These are phyloP conservation scores for Aspergillus taichungensis DNA, from an alignment of 495 filamentous ascomycete species.

Conservation along the genomic window DNA sequence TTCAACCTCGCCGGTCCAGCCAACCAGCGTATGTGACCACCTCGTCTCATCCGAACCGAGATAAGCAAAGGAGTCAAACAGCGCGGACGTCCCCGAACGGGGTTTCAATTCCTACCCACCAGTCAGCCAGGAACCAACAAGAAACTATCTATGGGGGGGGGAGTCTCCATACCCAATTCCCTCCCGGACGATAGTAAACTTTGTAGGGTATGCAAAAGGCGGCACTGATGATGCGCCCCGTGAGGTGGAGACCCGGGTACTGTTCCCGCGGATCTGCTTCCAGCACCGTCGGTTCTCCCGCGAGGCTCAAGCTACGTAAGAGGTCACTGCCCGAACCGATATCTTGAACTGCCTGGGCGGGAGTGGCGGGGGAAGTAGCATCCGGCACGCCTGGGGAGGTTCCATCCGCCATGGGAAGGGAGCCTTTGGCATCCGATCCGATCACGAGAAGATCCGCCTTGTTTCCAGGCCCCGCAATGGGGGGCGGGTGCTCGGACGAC, in stretches of 20 bases:
- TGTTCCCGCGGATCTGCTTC: slow-evolving; percentile 50
- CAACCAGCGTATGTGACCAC: slow-evolving; percentile 83
- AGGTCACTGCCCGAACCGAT: slow-evolving; percentile 51
- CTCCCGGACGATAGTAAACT: slow-evolving; percentile 53
- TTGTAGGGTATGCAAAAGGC: slow-evolving; percentile 79
- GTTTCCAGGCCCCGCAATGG: slow-evolving; percentile 19
- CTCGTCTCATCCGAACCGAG: slow-evolving; percentile 64
- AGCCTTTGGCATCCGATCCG: slow-evolving; percentile 14
- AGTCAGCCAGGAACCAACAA: slow-evolving; percentile 5
- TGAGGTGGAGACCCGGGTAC: slow-evolving; percentile 62
- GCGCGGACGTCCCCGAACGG: slow-evolving; percentile 74
- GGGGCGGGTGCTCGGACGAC: slow-evolving; percentile 29
- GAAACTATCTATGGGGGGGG: background rate
- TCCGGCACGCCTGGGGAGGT: slow-evolving; percentile 14
- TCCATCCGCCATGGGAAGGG: slow-evolving; percentile 25
- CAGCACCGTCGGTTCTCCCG: slow-evolving; percentile 35
- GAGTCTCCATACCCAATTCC: slow-evolving; percentile 57
- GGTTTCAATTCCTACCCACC: slow-evolving; percentile 53
- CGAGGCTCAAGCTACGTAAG: slow-evolving; percentile 53
- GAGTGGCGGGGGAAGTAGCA: slow-evolving; percentile 23
- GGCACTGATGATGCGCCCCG: slow-evolving; percentile 76
- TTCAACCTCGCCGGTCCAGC: slow-evolving; percentile 87
- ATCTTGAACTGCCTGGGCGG: slow-evolving; percentile 39
- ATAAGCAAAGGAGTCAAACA: slow-evolving; percentile 81
- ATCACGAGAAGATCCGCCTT: slow-evolving; percentile 30